Evolutionary conservation across 2,329 filamentous ascomycete genomes (phyloP).

Genomic region (Fusarium penzigii): DNA sequence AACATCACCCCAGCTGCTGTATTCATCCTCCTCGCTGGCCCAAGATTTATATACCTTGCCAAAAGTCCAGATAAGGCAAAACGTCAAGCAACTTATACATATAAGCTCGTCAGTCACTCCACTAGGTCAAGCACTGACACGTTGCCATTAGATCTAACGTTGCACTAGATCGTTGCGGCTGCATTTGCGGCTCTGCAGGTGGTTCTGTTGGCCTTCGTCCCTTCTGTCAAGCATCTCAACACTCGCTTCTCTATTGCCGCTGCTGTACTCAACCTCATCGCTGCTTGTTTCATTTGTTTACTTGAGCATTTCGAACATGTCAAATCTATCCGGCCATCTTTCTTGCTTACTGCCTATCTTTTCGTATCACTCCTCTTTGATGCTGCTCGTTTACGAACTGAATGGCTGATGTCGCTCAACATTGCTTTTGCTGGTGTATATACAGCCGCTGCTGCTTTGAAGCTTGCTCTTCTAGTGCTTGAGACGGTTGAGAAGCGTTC

Average conservation of each 20-base stretch:
- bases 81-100: slow-evolving; percentile 26
- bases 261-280: slow-evolving; percentile 30
- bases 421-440: slow-evolving; percentile 26
- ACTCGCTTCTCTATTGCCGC: slow-evolving; percentile 32
- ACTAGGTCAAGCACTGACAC: background rate
- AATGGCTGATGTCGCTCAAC: slow-evolving; percentile 33
- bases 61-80: slow-evolving; percentile 25
- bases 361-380: slow-evolving; percentile 35
- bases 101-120: slow-evolving; percentile 26
- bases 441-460: slow-evolving; percentile 23
- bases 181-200: slow-evolving; percentile 28
- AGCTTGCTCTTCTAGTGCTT: slow-evolving; percentile 28
- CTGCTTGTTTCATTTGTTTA: slow-evolving; percentile 29
- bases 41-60: slow-evolving; percentile 27
- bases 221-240: slow-evolving; percentile 26
- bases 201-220: slow-evolving; percentile 27
- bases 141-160: background rate
- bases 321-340: slow-evolving; percentile 36
- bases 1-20: slow-evolving; percentile 24
- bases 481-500: slow-evolving; percentile 35
- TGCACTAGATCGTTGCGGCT: slow-evolving; percentile 21
- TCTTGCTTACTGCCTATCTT: slow-evolving; percentile 32
- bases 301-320: slow-evolving; percentile 34
- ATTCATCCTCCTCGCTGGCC: slow-evolving; percentile 26
- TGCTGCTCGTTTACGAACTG: slow-evolving; percentile 32